These are phyloP conservation scores for Dicorynia guianensis DNA, from an alignment of 306 rosid genomes.

Conservation along the genomic window DNA sequence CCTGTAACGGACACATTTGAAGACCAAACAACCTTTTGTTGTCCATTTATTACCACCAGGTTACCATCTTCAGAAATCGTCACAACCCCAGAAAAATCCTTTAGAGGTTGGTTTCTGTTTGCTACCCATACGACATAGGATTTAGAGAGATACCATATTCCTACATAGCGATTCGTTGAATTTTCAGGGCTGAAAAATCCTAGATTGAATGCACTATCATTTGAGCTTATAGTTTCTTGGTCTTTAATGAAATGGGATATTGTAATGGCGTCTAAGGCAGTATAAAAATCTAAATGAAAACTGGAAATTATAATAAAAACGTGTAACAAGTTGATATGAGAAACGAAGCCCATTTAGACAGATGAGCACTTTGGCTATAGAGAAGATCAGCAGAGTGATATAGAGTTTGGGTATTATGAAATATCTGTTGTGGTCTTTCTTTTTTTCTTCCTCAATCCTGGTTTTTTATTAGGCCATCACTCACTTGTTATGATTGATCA, in stretches of 20 bases:
- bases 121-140: constrained; percentile 55
- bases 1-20: constrained; percentile 38
- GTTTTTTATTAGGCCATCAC: no score
- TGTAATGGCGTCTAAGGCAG: constrained; percentile 34
- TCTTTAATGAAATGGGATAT: constrained; percentile 36
- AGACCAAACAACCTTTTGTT: constrained; percentile 49
- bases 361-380: neutral
- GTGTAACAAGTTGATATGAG: neutral
- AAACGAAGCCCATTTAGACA: constrained; percentile 40
- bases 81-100: constrained; percentile 45
- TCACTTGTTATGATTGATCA: no score
- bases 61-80: constrained; percentile 44
- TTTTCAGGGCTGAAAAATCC: constrained; percentile 61
- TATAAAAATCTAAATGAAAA: constrained; percentile 2
- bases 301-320: constrained; percentile 13
- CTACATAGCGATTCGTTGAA: constrained; percentile 47
- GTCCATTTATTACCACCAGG: constrained; percentile 49
- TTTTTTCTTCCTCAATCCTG: no score
- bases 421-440: no score
- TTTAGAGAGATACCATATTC: constrained; percentile 53
- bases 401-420: no score
- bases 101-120: constrained; percentile 52
- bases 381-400: neutral
- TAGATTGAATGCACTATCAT: constrained; percentile 41
- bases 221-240: constrained; percentile 37